phyloP scores from a whole-genome alignment of 164 flowering plant species.

The Nelumbo lutea region DNA sequence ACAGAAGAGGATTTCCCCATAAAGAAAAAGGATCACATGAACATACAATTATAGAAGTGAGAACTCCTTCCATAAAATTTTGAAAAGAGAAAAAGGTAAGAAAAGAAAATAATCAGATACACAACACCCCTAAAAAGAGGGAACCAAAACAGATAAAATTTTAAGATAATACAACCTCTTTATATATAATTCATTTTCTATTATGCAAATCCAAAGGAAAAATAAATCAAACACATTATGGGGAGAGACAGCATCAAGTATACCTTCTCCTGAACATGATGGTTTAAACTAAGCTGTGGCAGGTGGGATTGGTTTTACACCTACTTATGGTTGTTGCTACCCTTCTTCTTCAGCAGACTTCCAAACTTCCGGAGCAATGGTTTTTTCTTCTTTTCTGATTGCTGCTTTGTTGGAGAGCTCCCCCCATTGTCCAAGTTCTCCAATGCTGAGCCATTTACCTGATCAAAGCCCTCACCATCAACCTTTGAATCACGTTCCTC shows the following conservation, averaged over 20 bases:
- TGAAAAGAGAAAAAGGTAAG: slow-evolving; percentile 5
- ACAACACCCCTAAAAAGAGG: slow-evolving; percentile 15
- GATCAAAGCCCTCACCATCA: slow-evolving; percentile 52
- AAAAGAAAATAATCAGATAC: slow-evolving; percentile 30
- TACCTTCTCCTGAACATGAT: slow-evolving; percentile 21
- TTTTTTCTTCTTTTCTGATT: slow-evolving; percentile 77
- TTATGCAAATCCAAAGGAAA: slow-evolving; percentile 15
- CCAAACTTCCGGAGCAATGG: slow-evolving; percentile 80
- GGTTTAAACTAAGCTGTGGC: slow-evolving; percentile 5
- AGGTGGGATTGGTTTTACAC: neutral
- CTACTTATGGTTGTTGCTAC: slow-evolving; percentile 47
- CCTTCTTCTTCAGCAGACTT: slow-evolving; percentile 77
- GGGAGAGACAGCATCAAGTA: slow-evolving; percentile 13
- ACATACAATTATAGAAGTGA: slow-evolving; percentile 20
- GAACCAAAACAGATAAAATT: slow-evolving; percentile 16
- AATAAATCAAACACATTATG: slow-evolving; percentile 25
- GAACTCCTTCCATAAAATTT: slow-evolving; percentile 25
- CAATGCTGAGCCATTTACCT: slow-evolving; percentile 42
- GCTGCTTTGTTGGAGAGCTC: slow-evolving; percentile 59
- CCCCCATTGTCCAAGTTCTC: slow-evolving; percentile 50
- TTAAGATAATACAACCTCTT: slow-evolving; percentile 29
- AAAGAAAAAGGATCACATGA: neutral
- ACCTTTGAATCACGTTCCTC: slow-evolving; percentile 62
- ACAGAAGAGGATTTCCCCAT: no score
- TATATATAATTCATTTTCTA: slow-evolving; percentile 20